phyloP scores from a whole-genome alignment of 257 asterid species.

The Solanum neorickii region DNA sequence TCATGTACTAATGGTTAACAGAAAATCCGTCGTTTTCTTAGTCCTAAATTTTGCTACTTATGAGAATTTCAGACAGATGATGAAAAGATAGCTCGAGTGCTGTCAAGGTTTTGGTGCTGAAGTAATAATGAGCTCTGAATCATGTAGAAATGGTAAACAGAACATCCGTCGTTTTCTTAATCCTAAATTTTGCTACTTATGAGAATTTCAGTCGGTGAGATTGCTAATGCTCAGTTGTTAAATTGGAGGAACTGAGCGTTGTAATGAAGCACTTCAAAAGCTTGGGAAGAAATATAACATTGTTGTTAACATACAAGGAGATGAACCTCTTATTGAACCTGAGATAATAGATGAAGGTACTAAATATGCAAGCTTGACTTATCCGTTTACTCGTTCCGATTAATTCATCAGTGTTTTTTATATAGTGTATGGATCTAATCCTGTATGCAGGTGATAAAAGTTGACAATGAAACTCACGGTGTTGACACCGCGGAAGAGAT shows the following conservation, averaged over 20 bases:
- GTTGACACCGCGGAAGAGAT: slow-evolving; percentile 66
- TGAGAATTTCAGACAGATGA: neutral
- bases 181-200: neutral
- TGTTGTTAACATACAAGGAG: slow-evolving; percentile 91
- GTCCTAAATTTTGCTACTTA: neutral
- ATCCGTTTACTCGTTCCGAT: neutral
- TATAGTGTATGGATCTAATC: neutral
- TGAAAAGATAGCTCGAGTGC: slow-evolving; percentile 71
- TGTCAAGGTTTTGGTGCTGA: slow-evolving; percentile 89
- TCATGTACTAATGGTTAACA: slow-evolving; percentile 69
- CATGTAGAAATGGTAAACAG: slow-evolving; percentile 65
- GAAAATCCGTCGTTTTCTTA: neutral
- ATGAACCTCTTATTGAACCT: slow-evolving; percentile 93
- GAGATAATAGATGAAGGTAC: slow-evolving; percentile 88
- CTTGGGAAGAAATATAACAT: slow-evolving; percentile 57
- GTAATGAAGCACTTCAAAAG: slow-evolving; percentile 75
- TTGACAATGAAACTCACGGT: slow-evolving; percentile 63
- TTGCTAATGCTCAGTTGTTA: neutral
- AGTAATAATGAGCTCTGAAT: slow-evolving; percentile 80
- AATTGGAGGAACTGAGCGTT: slow-evolving; percentile 67
- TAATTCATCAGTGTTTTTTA: neutral
- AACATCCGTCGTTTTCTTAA: neutral
- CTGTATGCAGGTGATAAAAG: slow-evolving; percentile 51
- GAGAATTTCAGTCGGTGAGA: neutral
- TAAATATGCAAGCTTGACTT: neutral